These are phyloP conservation scores for Lablab purpureus DNA, from an alignment of 306 rosid genomes.

Conservation along the genomic window DNA sequence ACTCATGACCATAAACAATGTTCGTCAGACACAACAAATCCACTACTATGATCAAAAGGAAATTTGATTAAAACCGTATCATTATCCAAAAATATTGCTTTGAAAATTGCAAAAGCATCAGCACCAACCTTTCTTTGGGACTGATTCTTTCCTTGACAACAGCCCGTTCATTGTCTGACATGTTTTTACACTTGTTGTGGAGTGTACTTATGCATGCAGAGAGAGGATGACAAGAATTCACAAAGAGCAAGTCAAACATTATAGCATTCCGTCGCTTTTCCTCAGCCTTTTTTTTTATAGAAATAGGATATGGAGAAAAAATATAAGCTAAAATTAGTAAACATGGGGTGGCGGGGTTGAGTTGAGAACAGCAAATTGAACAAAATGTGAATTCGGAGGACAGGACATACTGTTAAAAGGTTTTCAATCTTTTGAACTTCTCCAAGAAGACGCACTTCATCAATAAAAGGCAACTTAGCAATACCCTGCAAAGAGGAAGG, in stretches of 20 bases:
- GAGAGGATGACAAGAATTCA: conserved; percentile 90
- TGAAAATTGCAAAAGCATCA: conserved; percentile 17
- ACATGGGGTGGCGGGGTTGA: not conserved
- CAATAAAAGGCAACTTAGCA: conserved; percentile 98
- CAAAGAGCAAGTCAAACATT: conserved; percentile 92
- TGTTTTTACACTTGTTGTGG: conserved; percentile 75
- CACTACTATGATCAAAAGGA: conserved; percentile 22
- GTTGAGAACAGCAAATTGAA: not conserved
- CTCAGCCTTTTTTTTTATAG: conserved; percentile 59
- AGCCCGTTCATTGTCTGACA: conserved; percentile 44
- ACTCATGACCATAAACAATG: not conserved
- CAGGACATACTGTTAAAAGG: conserved; percentile 69
- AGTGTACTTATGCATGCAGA: conserved; percentile 94
- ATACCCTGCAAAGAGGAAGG: conserved; percentile 70
- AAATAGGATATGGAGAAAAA: conserved; percentile 28
- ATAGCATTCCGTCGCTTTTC: conserved; percentile 77
- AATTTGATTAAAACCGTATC: not conserved
- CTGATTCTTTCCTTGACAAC: not conserved
- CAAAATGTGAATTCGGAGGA: conserved; percentile 12
- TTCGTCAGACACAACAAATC: conserved; percentile 17
- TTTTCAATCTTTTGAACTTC: conserved; percentile 81
- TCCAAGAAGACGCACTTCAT: conserved; percentile 84
- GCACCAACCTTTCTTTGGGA: conserved; percentile 25
- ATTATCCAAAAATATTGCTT: not conserved
- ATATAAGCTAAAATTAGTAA: conserved; percentile 27